Base-by-base conservation (phyloP, 192 early-diverging fungal genomes). In the Gigaspora rosea region DNA sequence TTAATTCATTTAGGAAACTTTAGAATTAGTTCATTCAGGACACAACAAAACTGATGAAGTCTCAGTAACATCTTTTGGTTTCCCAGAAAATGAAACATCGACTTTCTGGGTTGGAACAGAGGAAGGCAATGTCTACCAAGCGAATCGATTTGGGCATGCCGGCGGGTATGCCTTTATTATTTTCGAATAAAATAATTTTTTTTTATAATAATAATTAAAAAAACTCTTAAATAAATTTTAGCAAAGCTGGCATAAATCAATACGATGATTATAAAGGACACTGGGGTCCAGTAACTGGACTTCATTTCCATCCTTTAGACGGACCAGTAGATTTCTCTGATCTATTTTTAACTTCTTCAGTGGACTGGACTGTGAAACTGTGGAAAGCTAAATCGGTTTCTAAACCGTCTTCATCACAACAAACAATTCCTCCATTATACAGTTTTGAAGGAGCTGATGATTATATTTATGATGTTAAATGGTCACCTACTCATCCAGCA, bases 291-390 rank as follows among this genome's bases (percentile, higher is more conserved):
- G 86, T 99, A 20, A 98, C 95, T 51, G 90, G 93, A 64, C 81
- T 99, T 65, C 83, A 93, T 62, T 97, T 98, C 87, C 98, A 99
- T 81, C 97, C 97, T 33, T 51, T 90, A 18, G 80, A 83, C 58
- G 93, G 92, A 9, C 88, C 92, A n/a, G 79, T 89, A 27, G 96
- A 97, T 77, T 96, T 96, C 79, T 88, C 94, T 5, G 95, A 99
- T 80, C 78, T 99, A 62, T 98, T 97, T 78, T 76, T 99, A 59
- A 98, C 96, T 5, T 87, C 88, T 49, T 95, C 93, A 18, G 92
- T 96, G 7, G 98, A 99, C 80, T 99, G 98, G 98, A 96, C 96
- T 2, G 92, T 97, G 78, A 96, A 97, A 71, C 82, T 99, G 12
- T 99, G 98, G 98, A 87, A 92, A 67, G 90, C 90, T 22, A 92